Conservation (phyloP, 2,329 filamentous ascomycete species). For the Dryadomyces quercus-mongolicae region DNA sequence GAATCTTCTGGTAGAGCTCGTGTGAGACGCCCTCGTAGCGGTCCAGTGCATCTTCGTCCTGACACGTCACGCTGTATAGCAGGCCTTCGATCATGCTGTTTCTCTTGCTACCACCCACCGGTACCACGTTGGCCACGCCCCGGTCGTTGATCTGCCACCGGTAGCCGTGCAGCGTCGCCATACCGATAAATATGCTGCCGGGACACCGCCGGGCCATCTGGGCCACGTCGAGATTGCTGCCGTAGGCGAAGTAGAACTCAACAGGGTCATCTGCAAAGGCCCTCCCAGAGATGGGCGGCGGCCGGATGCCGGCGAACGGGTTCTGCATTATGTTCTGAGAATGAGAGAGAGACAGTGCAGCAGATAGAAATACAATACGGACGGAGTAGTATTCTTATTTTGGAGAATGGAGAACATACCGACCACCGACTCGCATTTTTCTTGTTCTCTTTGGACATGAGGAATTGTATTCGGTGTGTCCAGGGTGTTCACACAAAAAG, state of each 20-base stretch:
- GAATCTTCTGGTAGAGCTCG: slow-evolving; percentile 24
- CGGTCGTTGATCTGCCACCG: slow-evolving; percentile 35
- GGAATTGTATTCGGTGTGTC: too few relatives aligned
- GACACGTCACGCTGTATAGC: slow-evolving; percentile 24
- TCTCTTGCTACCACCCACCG: slow-evolving; percentile 10
- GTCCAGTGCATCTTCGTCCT: slow-evolving; percentile 27
- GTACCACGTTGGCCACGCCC: slow-evolving; percentile 30
- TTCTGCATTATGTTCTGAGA: too few relatives aligned
- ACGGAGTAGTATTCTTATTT: too few relatives aligned
- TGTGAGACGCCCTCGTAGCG: slow-evolving; percentile 27
- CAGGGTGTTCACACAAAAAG: too few relatives aligned
- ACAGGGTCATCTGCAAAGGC: too few relatives aligned
- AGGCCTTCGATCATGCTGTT: slow-evolving; percentile 21
- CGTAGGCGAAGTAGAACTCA: slow-evolving; percentile 30
- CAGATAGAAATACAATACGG: too few relatives aligned
- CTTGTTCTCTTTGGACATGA: too few relatives aligned
- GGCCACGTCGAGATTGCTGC: slow-evolving; percentile 30
- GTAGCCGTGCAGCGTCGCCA: slow-evolving; percentile 24
- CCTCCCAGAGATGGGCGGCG: too few relatives aligned
- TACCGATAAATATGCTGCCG: slow-evolving; percentile 25
- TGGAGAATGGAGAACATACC: too few relatives aligned
- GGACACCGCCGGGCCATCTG: slow-evolving; percentile 34
- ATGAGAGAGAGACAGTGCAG: too few relatives aligned
- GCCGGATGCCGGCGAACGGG: too few relatives aligned
- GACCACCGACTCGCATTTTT: too few relatives aligned